Conservation (phyloP, 192 early-diverging fungal species). For the Coemansia sp. region DNA sequence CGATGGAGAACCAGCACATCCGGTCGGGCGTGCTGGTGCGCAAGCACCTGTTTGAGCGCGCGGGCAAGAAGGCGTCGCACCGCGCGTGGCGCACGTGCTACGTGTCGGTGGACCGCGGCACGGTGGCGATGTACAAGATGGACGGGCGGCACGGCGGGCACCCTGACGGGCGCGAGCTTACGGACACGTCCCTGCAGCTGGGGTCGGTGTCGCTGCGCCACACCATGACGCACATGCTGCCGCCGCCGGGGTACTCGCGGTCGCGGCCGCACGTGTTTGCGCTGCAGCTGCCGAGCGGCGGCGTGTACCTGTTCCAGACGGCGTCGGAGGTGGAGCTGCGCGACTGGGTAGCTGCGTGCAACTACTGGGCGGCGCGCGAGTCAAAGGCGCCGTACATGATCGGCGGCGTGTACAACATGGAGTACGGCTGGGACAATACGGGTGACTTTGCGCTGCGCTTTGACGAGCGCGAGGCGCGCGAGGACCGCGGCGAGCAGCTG, state of each 20-base stretch:
- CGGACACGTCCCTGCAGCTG: constrained; percentile 53
- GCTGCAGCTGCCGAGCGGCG: constrained; percentile 72
- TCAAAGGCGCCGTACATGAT: constrained; percentile 82
- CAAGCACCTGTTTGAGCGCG: constrained; percentile 77
- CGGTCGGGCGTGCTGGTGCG: constrained; percentile 66
- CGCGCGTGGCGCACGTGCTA: constrained; percentile 84
- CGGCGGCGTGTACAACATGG: constrained; percentile 85
- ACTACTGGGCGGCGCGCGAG: constrained; percentile 90
- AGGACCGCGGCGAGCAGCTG: constrained; percentile 29
- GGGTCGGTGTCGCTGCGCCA: constrained; percentile 68
- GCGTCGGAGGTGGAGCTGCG: constrained; percentile 62
- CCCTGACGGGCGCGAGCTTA: constrained; percentile 48
- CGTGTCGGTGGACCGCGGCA: constrained; percentile 67
- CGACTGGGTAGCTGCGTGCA: constrained; percentile 85
- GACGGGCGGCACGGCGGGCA: constrained; percentile 54
- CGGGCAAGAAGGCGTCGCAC: constrained; percentile 74
- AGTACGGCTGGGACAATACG: constrained; percentile 86
- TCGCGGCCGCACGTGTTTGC: constrained; percentile 80
- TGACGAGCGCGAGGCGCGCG: constrained; percentile 46
- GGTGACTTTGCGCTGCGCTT: constrained; percentile 46
- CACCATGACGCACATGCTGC: constrained; percentile 76
- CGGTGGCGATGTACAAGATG: constrained; percentile 79
- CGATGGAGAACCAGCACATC: constrained; percentile 50
- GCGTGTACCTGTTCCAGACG: constrained; percentile 90
- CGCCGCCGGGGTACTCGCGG: constrained; percentile 78